phyloP scores from a whole-genome alignment of 148 eudicot species.

The Tetragonia tetragonoides region DNA sequence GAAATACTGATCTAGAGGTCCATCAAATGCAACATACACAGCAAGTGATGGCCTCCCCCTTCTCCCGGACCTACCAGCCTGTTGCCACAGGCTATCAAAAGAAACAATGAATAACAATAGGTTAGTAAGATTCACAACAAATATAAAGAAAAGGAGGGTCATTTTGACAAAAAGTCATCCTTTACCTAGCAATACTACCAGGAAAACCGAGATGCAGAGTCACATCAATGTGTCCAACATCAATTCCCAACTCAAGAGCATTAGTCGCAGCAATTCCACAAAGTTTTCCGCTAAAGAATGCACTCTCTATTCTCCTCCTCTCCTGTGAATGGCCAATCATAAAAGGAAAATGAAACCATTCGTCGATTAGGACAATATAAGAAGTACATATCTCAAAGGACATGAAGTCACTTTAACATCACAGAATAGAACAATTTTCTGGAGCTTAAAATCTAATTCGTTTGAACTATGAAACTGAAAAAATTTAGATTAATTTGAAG shows the following conservation, averaged over 20 bases:
- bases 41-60: conserved; percentile 90
- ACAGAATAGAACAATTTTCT: background rate
- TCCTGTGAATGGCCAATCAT: conserved; percentile 53
- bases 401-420: background rate
- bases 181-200: conserved; percentile 93
- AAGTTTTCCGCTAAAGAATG: conserved; percentile 69
- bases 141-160: too few relatives aligned
- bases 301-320: conserved; percentile 77
- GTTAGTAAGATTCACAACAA: conserved; percentile 9
- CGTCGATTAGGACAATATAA: background rate
- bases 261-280: conserved; percentile 93
- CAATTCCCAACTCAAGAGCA: conserved; percentile 98
- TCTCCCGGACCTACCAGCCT: conserved; percentile 98
- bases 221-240: conserved; percentile 90
- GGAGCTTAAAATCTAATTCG: background rate
- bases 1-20: conserved; percentile 95
- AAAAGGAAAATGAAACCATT: conserved; percentile 2
- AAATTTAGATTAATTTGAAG: background rate
- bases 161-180: background rate
- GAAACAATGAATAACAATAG: conserved; percentile 7
- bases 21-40: conserved; percentile 92
- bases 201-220: conserved; percentile 98
- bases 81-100: conserved; percentile 81
- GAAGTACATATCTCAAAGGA: background rate
- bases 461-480: background rate